Conservation (phyloP, 169 alveolate genomes). For the Plasmodium vivax region DNA sequence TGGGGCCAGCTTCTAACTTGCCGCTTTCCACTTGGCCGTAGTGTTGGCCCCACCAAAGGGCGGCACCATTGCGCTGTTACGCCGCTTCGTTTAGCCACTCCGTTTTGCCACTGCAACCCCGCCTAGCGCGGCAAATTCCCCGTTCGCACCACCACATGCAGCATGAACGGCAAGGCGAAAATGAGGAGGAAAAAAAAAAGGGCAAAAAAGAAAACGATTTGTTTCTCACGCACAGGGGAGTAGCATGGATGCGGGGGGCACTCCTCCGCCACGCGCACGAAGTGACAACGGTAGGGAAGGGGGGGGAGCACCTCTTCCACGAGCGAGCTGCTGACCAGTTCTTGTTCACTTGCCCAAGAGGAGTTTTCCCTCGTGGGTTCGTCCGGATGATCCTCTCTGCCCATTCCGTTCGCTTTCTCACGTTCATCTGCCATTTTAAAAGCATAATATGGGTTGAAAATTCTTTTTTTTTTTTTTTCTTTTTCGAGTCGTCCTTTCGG, state of each 20-base stretch:
- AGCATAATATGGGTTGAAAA: not conserved
- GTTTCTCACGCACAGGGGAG: no score
- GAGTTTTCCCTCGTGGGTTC: not conserved
- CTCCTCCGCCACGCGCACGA: not conserved
- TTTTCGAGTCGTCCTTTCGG: not conserved
- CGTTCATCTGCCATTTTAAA: conserved; percentile 1
- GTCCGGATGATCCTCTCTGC: not conserved
- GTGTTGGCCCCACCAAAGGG: no score
- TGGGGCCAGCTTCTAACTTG: no score
- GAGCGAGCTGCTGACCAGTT: not conserved
- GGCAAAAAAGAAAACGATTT: no score
- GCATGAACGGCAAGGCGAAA: no score
- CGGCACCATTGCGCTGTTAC: no score
- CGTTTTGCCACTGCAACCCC: no score
- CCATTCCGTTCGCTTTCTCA: not conserved
- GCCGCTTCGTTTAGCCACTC: no score
- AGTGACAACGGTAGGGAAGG: not conserved
- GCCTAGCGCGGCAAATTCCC: not conserved
- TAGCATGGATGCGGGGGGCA: no score
- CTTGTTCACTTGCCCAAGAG: not conserved
- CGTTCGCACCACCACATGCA: not conserved
- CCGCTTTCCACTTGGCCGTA: no score
- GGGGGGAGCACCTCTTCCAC: not conserved
- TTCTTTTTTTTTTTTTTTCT: no score
- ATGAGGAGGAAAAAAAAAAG: no score